phyloP scores from a whole-genome alignment of 345 rosid genomes.

The Syzygium aromaticum region DNA sequence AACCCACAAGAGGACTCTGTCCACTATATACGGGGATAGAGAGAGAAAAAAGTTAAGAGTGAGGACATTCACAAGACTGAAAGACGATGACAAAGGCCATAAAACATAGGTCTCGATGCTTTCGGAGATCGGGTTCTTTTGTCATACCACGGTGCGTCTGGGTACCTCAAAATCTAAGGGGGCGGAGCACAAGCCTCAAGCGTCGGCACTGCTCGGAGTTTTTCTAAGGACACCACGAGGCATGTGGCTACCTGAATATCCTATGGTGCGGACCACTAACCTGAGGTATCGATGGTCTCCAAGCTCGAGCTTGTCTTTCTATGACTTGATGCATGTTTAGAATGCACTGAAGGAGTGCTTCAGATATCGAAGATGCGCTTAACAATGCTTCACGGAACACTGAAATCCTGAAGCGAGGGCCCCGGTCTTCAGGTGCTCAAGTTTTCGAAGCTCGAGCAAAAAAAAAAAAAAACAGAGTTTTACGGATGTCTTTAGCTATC shows the following conservation, averaged over 20 bases:
- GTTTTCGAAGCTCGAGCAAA: no score
- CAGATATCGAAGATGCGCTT: no score
- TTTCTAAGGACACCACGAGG: not conserved
- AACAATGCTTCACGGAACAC: no score
- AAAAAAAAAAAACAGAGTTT: fast-evolving
- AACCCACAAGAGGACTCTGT: not conserved
- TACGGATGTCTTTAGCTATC: not conserved
- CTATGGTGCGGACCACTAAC: no score
- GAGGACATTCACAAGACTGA: not conserved
- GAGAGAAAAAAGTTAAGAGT: not conserved
- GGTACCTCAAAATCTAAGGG: not conserved
- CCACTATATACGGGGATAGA: fast-evolving
- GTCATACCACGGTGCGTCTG: not conserved
- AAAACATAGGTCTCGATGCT: not conserved
- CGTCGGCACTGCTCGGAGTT: not conserved
- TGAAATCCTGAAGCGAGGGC: not conserved
- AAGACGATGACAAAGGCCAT: not conserved
- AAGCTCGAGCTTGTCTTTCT: no score
- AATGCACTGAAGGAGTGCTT: no score
- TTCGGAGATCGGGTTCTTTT: not conserved
- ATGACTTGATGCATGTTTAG: no score
- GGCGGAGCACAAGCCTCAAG: not conserved
- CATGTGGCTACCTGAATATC: not conserved
- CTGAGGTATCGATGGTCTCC: not conserved
- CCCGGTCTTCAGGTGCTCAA: not conserved